phyloP scores from a whole-genome alignment of 306 rosid species.

The Trichosanthes cucumerina region DNA sequence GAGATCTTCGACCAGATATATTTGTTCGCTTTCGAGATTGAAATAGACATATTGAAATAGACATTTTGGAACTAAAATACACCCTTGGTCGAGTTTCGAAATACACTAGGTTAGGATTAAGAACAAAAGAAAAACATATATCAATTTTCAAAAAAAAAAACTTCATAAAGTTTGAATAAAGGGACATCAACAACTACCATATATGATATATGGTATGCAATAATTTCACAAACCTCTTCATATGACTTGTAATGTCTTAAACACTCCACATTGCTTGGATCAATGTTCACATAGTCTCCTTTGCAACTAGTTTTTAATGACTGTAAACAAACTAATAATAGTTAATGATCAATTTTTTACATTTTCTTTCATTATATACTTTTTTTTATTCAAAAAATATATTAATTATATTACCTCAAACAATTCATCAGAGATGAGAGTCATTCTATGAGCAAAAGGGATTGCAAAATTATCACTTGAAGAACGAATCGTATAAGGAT shows the following conservation, averaged over 20 bases:
- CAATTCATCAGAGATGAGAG: slow-evolving; percentile 54
- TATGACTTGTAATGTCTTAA: slow-evolving; percentile 14
- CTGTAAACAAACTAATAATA: not conserved
- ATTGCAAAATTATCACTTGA: slow-evolving; percentile 11
- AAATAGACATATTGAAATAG: too few relatives aligned
- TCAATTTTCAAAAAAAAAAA: not conserved
- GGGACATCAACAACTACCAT: not conserved
- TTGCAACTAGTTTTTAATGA: slow-evolving; percentile 28
- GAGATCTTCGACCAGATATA: not conserved
- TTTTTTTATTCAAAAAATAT: not conserved
- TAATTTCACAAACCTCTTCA: slow-evolving; percentile 4
- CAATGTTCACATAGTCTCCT: slow-evolving; percentile 26
- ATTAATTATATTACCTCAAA: slow-evolving; percentile 18
- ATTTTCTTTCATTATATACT: not conserved
- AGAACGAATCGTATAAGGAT: slow-evolving; percentile 16
- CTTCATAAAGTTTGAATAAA: too few relatives aligned
- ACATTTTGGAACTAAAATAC: not conserved
- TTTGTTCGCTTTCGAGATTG: not conserved
- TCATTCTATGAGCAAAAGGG: slow-evolving; percentile 48
- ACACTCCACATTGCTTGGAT: slow-evolving; percentile 29
- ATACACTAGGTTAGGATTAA: not conserved
- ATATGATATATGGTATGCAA: not conserved
- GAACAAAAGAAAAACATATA: not conserved
- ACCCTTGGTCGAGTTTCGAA: not conserved
- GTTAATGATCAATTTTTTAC: not conserved